Evolutionary conservation across 2,329 filamentous ascomycete genomes (phyloP).

Genomic region (Dryadomyces sulphureus): DNA sequence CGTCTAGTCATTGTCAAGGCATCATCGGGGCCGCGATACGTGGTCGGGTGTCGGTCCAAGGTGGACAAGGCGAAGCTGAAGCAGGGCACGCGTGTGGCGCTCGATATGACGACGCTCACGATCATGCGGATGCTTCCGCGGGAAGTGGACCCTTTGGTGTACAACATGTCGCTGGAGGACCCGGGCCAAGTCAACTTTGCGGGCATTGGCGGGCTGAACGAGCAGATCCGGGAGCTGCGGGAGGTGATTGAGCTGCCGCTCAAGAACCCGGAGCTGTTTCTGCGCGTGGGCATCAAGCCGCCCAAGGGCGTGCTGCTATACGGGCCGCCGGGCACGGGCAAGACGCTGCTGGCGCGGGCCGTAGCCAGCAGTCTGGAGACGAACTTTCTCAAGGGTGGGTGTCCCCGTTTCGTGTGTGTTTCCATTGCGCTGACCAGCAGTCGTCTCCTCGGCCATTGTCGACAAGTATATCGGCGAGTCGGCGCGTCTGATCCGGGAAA

Average conservation of each 20-base stretch:
- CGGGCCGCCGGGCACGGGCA: conserved; percentile 90
- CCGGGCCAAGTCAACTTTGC: conserved; percentile 96
- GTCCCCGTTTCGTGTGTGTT: background rate
- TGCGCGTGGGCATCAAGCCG: conserved; percentile 95
- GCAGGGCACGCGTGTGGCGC: conserved; percentile 91
- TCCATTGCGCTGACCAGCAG: conserved; percentile 27
- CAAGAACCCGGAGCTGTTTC: conserved; percentile 96
- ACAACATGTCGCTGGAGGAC: conserved; percentile 99
- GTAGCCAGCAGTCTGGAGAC: conserved; percentile 95
- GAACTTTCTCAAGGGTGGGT: conserved; percentile 84
- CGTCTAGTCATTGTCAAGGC: conserved; percentile 87
- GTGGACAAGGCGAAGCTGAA: conserved; percentile 96
- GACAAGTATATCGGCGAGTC: conserved; percentile 99
- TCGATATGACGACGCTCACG: conserved; percentile 98
- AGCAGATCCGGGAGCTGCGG: conserved; percentile 91
- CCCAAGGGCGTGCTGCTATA: conserved; percentile 96
- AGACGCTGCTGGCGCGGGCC: conserved; percentile 85
- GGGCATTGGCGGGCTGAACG: conserved; percentile 92
- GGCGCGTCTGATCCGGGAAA: conserved; percentile 89
- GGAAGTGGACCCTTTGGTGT: conserved; percentile 95
- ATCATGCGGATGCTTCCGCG: conserved; percentile 99
- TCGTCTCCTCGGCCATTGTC: conserved; percentile 96
- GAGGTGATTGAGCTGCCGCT: conserved; percentile 96
- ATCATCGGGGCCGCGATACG: conserved; percentile 91
- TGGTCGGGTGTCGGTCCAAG: conserved; percentile 95